Base-by-base conservation (phyloP, 495 filamentous ascomycete genomes). In the Hypomontagnella submonticulosa region DNA sequence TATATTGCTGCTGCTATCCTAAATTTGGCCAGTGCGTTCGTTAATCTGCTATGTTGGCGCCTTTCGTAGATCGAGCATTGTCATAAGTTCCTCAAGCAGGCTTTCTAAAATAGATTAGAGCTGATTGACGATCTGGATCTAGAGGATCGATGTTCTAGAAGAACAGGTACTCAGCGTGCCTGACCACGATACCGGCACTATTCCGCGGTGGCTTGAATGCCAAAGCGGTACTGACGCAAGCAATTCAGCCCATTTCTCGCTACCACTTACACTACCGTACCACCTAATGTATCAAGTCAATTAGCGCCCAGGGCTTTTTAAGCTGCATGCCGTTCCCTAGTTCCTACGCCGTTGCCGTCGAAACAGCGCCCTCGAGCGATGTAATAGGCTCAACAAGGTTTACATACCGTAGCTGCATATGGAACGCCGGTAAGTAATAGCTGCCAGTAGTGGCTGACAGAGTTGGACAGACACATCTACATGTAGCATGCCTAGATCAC, bases 141-240 rank as follows among this genome's bases (percentile, higher is more conserved):
- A 7, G 15, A 44, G n/a, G 42, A 54, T 43, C 32, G 41, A 18
- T 32, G 61, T 46, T 59, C 56, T 50, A 66, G 48, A 55, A 66
- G 15, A n/a, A 5, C 49, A 32, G 11, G 15, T 4, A 10, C 32
- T 27, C 27, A 8, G 8, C 27, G 3, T 46, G 23, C 30, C 52
- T 16, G 30, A 47, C 30, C 30, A 38, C 38, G 11, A 48, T 33
- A 20, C 7, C 20, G 49, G 48, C 34, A 61, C 47, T 23, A 38
- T 53, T 46, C 40, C 40, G 40, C 48, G 11, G 30, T 44, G 20
- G 55, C 44, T 55, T 49, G 23, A 47, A 63, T 57, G 27, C 37
- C 33, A 51, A 15, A 42, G 34, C 46, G 44, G 40, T 15, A 50
- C 50, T 23, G 44, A 40, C 53, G 38, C 46, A 46, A 64, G 46